These are phyloP conservation scores for Ascochyta pisi DNA, from an alignment of 2,329 filamentous ascomycete genomes.

Conservation along the genomic window DNA sequence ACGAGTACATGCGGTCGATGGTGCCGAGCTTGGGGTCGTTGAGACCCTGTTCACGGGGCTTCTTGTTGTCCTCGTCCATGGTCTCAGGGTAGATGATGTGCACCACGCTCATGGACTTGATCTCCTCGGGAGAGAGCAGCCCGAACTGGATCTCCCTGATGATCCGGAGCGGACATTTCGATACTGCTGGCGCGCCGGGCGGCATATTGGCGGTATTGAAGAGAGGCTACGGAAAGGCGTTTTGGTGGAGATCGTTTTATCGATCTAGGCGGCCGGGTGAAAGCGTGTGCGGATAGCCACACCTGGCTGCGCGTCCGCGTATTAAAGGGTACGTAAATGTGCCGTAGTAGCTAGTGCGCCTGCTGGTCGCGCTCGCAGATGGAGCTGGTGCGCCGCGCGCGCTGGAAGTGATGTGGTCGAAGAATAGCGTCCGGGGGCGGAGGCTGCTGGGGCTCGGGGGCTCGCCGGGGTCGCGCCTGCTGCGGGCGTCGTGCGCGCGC, in stretches of 20 bases:
- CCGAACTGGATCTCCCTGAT: constrained; percentile 99
- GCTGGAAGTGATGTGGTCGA: constrained; percentile 41
- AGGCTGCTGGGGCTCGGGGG: constrained; percentile 40
- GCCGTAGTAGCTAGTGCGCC: constrained; percentile 30
- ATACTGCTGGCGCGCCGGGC: constrained; percentile 84
- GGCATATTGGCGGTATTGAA: constrained; percentile 64
- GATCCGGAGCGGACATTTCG: constrained; percentile 79
- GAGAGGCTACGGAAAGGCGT: constrained; percentile 10
- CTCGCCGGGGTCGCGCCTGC: constrained; percentile 38
- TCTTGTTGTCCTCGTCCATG: constrained; percentile 94
- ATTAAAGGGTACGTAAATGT: constrained; percentile 21
- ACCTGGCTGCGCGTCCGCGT: constrained; percentile 36
- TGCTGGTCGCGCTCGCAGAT: constrained; percentile 18
- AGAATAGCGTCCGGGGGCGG: constrained; percentile 33
- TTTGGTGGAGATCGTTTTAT: constrained; percentile 22
- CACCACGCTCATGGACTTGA: constrained; percentile 97
- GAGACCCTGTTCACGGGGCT: constrained; percentile 87
- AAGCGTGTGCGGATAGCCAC: constrained; percentile 37
- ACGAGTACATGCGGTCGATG: constrained; percentile 94
- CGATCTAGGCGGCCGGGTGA: constrained; percentile 24
- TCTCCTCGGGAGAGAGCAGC: constrained; percentile 95
- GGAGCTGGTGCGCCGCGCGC: constrained; percentile 42
- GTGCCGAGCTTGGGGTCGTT: constrained; percentile 97
- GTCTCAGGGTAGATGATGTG: constrained; percentile 99
- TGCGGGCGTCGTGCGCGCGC: constrained; percentile 32